Evolutionary conservation across 768 basidiomycete genomes (phyloP).

Genomic region (Phlegmacium glaucopus): DNA sequence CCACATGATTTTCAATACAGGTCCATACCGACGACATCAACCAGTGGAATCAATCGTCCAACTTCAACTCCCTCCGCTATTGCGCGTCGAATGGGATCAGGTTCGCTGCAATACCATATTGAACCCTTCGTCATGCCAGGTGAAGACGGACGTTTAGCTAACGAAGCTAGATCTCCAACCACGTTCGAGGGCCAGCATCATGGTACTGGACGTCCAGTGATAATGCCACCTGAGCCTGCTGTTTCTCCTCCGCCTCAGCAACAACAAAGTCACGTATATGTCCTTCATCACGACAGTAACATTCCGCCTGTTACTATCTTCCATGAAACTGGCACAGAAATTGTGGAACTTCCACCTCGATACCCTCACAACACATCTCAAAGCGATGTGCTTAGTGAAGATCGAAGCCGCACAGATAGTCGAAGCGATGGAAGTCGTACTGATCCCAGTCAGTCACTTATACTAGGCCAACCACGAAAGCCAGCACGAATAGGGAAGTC

Average conservation of each 20-base stretch:
- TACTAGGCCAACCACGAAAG: constrained; percentile 21
- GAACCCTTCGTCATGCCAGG: constrained; percentile 42
- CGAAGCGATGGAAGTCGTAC: constrained; percentile 14
- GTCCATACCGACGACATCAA: constrained; percentile 23
- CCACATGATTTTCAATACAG: constrained; percentile 19
- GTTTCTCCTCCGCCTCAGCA: constrained; percentile 1
- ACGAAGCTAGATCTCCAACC: constrained; percentile 7
- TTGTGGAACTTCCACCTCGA: constrained; percentile 58
- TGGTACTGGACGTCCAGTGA: constrained; percentile 6
- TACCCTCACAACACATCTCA: constrained; percentile 30
- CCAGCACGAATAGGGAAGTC: constrained; percentile 20
- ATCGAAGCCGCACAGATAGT: constrained; percentile 14
- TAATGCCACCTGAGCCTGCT: constrained; percentile 9
- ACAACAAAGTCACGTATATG: constrained; percentile 40
- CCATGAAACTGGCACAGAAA: constrained; percentile 49
- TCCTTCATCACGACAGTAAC: constrained; percentile 61
- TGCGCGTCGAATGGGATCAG: constrained; percentile 9
- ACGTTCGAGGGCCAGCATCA: neutral
- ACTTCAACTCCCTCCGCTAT: constrained; percentile 14
- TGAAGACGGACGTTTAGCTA: constrained; percentile 25
- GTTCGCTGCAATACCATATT: constrained; percentile 30
- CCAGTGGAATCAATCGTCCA: constrained; percentile 10
- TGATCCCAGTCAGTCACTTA: constrained; percentile 8
- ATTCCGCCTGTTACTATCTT: constrained; percentile 56
- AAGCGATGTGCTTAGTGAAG: constrained; percentile 15